These are phyloP conservation scores for Grigorovia transvaalensis DNA, from an alignment of 805 yeast genomes.

Conservation along the genomic window DNA sequence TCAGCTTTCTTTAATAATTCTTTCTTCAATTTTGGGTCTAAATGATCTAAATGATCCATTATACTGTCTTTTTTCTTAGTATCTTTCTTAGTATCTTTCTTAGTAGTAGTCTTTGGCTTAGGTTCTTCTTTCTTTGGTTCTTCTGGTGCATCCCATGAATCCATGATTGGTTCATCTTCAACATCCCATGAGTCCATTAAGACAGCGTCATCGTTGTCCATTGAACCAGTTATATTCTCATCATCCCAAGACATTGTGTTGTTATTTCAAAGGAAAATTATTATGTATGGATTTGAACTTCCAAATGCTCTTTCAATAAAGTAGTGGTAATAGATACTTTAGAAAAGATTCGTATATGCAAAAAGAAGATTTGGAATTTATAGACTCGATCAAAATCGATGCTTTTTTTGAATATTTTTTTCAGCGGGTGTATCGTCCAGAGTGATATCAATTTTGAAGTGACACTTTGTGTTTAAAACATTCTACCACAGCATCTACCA, in stretches of 20 bases:
- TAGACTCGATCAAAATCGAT: neutral
- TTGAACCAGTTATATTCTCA: slow-evolving; percentile 75
- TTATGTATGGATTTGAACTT: too few species aligned
- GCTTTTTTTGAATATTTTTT: neutral
- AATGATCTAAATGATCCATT: slow-evolving; percentile 48
- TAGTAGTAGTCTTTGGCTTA: slow-evolving; percentile 17
- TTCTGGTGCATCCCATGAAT: slow-evolving; percentile 87
- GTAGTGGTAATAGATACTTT: too few species aligned
- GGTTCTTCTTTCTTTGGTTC: slow-evolving; percentile 29
- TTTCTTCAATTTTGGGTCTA: slow-evolving; percentile 64
- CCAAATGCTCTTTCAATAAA: too few species aligned
- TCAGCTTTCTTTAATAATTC: slow-evolving; percentile 74
- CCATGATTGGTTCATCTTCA: slow-evolving; percentile 67
- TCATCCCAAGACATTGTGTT: slow-evolving; percentile 50
- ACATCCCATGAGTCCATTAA: slow-evolving; percentile 61
- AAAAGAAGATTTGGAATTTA: neutral
- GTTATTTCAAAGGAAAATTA: too few species aligned
- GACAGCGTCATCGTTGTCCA: slow-evolving; percentile 37
- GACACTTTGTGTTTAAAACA: too few species aligned
- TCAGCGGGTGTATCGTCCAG: neutral
- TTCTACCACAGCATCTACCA: neutral
- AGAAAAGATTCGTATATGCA: too few species aligned
- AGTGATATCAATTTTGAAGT: neutral
- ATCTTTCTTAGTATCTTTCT: slow-evolving; percentile 20
- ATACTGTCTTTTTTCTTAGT: slow-evolving; percentile 23